These are phyloP conservation scores for Cutaneotrichosporon curvatum DNA, from an alignment of 1,284 basidiomycete genomes.

Conservation along the genomic window DNA sequence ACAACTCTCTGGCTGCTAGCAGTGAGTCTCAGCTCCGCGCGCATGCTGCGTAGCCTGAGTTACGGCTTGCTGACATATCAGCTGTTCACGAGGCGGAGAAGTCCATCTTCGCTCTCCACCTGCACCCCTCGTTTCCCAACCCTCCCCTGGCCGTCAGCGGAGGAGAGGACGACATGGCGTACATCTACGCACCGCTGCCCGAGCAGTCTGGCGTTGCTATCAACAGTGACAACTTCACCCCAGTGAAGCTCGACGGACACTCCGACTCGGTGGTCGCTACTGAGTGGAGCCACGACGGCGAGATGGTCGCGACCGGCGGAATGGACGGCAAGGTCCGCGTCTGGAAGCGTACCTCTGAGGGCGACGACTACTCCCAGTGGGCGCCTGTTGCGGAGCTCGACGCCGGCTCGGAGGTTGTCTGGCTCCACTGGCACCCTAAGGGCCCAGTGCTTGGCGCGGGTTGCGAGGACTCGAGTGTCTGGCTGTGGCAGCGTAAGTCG, in stretches of 20 bases:
- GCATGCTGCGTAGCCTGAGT: not conserved
- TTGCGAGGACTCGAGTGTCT: slow-evolving; percentile 88
- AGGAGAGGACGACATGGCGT: slow-evolving; percentile 91
- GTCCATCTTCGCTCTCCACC: slow-evolving; percentile 78
- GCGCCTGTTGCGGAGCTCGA: slow-evolving; percentile 87
- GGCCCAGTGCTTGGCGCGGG: slow-evolving; percentile 83
- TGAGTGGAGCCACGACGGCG: slow-evolving; percentile 79
- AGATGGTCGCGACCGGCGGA: slow-evolving; percentile 87
- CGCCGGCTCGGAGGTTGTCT: slow-evolving; percentile 92
- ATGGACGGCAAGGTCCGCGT: slow-evolving; percentile 94
- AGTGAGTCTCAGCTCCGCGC: slow-evolving; percentile 14
- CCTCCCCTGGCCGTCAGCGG: slow-evolving; percentile 81
- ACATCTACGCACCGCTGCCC: slow-evolving; percentile 60
- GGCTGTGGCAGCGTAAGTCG: slow-evolving; percentile 85
- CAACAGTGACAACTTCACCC: slow-evolving; percentile 61
- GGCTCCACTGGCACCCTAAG: slow-evolving; percentile 93
- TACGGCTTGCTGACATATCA: slow-evolving; percentile 13
- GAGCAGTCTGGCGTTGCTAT: slow-evolving; percentile 10
- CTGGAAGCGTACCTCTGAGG: slow-evolving; percentile 70
- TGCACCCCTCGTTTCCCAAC: slow-evolving; percentile 65
- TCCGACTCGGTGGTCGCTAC: slow-evolving; percentile 79
- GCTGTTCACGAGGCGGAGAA: slow-evolving; percentile 39
- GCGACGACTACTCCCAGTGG: slow-evolving; percentile 69
- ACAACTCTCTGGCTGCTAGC: slow-evolving; percentile 22
- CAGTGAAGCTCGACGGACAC: slow-evolving; percentile 83